These are phyloP conservation scores for Xenoacremonium recifei DNA, from an alignment of 2,329 filamentous ascomycete genomes.

Conservation along the genomic window DNA sequence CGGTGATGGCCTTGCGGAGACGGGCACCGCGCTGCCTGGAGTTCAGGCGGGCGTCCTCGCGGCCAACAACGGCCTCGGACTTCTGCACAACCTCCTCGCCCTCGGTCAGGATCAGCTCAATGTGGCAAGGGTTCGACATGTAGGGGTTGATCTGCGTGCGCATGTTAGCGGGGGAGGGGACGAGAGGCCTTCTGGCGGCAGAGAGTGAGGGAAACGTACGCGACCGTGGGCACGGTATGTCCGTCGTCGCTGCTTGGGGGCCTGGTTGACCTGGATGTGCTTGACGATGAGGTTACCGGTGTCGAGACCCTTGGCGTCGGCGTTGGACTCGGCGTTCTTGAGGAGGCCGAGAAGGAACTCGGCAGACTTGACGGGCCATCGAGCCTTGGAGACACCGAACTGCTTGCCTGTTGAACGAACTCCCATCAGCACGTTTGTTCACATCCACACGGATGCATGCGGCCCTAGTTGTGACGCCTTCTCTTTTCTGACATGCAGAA, in stretches of 20 bases:
- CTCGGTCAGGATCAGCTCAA: constrained; percentile 99
- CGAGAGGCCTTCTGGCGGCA: neutral
- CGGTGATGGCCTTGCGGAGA: constrained; percentile 62
- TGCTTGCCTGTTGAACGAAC: constrained; percentile 73
- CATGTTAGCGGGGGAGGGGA: neutral
- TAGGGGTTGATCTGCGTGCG: constrained; percentile 90
- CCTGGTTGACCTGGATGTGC: constrained; percentile 99
- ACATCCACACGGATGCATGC: no score
- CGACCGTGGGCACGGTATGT: constrained; percentile 99
- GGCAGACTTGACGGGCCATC: constrained; percentile 99
- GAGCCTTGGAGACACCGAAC: constrained; percentile 95
- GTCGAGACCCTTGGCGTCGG: constrained; percentile 95
- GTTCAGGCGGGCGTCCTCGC: constrained; percentile 67
- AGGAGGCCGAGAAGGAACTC: constrained; percentile 96
- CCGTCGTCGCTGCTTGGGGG: constrained; percentile 97
- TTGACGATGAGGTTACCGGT: constrained; percentile 97
- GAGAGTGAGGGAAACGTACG: constrained; percentile 61
- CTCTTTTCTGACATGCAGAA: no score
- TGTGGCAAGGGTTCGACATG: constrained; percentile 99
- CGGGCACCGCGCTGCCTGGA: constrained; percentile 86
- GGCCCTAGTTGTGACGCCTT: no score
- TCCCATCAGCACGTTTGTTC: constrained; percentile 25
- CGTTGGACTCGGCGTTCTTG: constrained; percentile 96
- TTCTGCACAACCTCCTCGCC: constrained; percentile 95
- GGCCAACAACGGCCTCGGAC: constrained; percentile 75